These are phyloP conservation scores for Kuraishia capsulata DNA, from an alignment of 805 yeast genomes.

Conservation along the genomic window DNA sequence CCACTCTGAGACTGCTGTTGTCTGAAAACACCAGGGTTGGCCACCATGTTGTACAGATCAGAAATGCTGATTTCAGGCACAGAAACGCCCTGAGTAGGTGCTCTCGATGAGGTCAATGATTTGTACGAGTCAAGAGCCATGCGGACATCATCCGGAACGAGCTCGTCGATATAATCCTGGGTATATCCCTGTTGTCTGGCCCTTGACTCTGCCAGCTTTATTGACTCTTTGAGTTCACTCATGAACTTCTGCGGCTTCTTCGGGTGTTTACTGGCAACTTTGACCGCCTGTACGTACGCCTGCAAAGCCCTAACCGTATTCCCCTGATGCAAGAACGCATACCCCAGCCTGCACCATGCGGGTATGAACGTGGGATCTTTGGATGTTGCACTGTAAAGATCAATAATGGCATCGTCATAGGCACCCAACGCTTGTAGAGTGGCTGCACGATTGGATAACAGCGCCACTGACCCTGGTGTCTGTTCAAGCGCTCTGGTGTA, in stretches of 20 bases:
- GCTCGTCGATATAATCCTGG: slow-evolving; percentile 16
- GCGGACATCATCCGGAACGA: slow-evolving; percentile 16
- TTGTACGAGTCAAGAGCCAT: slow-evolving; percentile 12
- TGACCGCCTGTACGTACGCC: slow-evolving; percentile 25
- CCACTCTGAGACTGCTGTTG: too few relatives aligned
- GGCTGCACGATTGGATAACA: slow-evolving; percentile 32
- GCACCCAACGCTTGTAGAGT: slow-evolving; percentile 25
- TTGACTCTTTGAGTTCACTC: slow-evolving; percentile 16
- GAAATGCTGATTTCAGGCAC: too few relatives aligned
- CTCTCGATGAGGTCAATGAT: slow-evolving; percentile 1
- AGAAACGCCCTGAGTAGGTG: too few relatives aligned
- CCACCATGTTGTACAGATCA: too few relatives aligned
- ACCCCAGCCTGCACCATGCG: slow-evolving; percentile 29
- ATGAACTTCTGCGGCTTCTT: slow-evolving; percentile 12
- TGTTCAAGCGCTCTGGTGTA: slow-evolving; percentile 26
- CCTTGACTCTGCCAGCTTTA: slow-evolving; percentile 18
- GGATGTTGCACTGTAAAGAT: slow-evolving; percentile 21
- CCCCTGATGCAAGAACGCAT: slow-evolving; percentile 24
- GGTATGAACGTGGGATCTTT: slow-evolving; percentile 25
- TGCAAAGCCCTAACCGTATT: slow-evolving; percentile 24
- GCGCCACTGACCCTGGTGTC: slow-evolving; percentile 22
- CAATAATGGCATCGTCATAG: slow-evolving; percentile 25
- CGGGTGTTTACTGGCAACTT: background rate
- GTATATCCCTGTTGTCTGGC: slow-evolving; percentile 23
- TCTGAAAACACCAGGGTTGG: too few relatives aligned